These are phyloP conservation scores for Selaginella moellendorffii DNA, from an alignment of 75 land plant genomes.

Conservation along the genomic window DNA sequence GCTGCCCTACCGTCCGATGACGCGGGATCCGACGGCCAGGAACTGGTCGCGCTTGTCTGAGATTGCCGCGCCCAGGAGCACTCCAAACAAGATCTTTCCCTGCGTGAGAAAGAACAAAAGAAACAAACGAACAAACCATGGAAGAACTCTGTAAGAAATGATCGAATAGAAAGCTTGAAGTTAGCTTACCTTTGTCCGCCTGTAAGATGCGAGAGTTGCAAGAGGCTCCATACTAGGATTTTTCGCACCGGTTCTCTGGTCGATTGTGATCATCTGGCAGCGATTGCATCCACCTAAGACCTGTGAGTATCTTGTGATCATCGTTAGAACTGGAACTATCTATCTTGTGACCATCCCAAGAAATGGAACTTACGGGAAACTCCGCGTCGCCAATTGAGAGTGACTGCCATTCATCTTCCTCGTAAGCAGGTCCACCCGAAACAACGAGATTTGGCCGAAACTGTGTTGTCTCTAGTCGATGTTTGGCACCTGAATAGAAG, in stretches of 20 bases:
- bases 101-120: constrained; percentile 12
- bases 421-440: constrained; percentile 57
- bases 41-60: neutral
- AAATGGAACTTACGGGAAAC: constrained; percentile 38
- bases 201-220: constrained; percentile 71
- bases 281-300: constrained; percentile 91
- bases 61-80: constrained; percentile 23
- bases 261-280: constrained; percentile 77
- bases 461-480: constrained; percentile 44
- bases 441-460: constrained; percentile 86
- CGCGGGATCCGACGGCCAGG: neutral
- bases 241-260: constrained; percentile 28
- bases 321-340: neutral
- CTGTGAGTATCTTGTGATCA: constrained; percentile 25
- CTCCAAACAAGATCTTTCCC: constrained; percentile 72
- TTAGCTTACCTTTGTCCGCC: constrained; percentile 58
- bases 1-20: no score
- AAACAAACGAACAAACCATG: neutral
- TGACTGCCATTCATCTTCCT: constrained; percentile 67
- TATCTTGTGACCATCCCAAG: neutral
- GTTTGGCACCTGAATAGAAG: neutral
- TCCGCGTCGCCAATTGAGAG: constrained; percentile 35
- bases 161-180: no score
- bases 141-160: no score
- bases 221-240: constrained; percentile 51